Base-by-base conservation (phyloP, 441 rosid genomes). In the Corymbia calophylla region DNA sequence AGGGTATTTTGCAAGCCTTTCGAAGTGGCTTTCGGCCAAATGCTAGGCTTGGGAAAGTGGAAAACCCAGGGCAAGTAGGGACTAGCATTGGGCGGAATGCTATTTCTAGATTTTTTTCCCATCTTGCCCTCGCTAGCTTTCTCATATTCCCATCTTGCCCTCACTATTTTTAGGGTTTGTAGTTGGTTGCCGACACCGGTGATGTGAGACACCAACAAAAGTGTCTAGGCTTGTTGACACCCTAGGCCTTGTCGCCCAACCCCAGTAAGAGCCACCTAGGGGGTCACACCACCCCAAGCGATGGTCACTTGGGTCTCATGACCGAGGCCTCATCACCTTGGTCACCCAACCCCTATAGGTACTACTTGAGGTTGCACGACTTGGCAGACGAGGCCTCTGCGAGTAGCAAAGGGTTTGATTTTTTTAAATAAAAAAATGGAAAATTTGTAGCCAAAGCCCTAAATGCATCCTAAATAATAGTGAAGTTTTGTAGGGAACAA, bases 161-260 rank as follows among this genome's bases (percentile, higher is more conserved):
- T 58, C 64, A 58, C 64, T 58, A 58, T 10, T 25, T 58, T 58
- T 0, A 58, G 0, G n/a, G 64, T 23, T 58, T 58, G 64, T 58
- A 29, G n/a, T 29, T 0, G 0, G 1, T 25, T 14, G 25, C 0
- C 14, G 0, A 13, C 14, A 58, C 5, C 1, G 1, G 14, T 10
- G 14, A 25, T 9, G 64, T 3, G 3, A 4, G n/a, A 58, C 1
- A 25, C 11, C 0, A 0, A 6, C 0, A 3, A 58, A 0, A 0
- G 6, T 1, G 2, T 29, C 62, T 58, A 58, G n/a, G 62, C 62
- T 58, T 25, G 62, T 58, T 0, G 1, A 58, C 64, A 58, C 14
- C n/a, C 25, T 29, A 58, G 25, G 64, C 64, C 64, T 58, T 1
- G 3, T 0, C 25, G 15, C 14, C 1, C 0, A 58, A 58, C 64